Percentiles rank a stretch among this genome's conserved stretches.
These are phyloP conservation scores for Annulohypoxylon bovei DNA, from an alignment of 495 filamentous ascomycete species.

Conservation along the genomic window DNA sequence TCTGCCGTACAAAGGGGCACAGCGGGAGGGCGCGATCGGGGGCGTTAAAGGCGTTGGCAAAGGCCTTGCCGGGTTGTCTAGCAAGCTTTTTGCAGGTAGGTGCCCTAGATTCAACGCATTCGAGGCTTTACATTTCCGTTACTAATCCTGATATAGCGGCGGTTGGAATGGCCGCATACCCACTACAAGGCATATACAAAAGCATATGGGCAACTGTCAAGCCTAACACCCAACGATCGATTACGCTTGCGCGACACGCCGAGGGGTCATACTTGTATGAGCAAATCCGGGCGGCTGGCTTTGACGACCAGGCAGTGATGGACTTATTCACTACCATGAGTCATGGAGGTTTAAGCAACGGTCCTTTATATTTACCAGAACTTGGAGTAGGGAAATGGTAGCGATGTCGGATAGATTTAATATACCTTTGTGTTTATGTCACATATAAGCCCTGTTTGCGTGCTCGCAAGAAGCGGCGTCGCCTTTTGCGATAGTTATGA, in stretches of 20 bases:
- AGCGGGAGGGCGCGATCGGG: not conserved
- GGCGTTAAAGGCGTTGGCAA: conserved; percentile 3
- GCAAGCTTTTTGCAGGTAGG: not conserved
- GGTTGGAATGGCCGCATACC: not conserved
- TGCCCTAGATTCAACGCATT: not conserved
- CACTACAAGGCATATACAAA: not conserved
- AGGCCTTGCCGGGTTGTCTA: not conserved
- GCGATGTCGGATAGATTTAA: not conserved
- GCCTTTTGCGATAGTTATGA: too few relatives aligned
- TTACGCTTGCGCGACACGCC: not conserved
- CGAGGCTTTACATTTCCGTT: not conserved
- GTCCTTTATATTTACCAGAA: not conserved
- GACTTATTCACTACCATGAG: not conserved
- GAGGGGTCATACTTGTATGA: not conserved
- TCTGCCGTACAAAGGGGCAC: not conserved
- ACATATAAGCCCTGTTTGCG: too few relatives aligned
- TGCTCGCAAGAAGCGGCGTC: too few relatives aligned
- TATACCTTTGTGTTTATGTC: too few relatives aligned
- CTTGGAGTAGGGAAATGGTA: not conserved
- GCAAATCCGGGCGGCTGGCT: not conserved
- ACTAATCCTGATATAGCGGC: not conserved
- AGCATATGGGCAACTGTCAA: not conserved
- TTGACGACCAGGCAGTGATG: not conserved
- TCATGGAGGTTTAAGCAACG: not conserved
- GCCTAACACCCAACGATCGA: not conserved